Evolutionary conservation across 2,329 filamentous ascomycete genomes (phyloP).

Genomic region (Cercospora beticola): DNA sequence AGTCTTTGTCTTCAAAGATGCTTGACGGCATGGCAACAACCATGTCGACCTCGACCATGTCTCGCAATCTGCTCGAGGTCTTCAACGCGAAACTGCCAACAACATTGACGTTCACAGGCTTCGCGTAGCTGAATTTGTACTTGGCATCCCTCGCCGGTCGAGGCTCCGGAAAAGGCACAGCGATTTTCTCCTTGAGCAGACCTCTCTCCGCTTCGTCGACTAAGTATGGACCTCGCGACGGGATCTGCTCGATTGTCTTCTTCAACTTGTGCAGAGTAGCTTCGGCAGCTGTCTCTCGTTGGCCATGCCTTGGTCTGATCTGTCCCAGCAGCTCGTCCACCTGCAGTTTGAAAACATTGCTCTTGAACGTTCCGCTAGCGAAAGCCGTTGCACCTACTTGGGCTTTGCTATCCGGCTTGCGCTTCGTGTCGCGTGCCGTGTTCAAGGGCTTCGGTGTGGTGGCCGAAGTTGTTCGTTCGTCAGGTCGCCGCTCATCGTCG

Average conservation of each 20-base stretch:
- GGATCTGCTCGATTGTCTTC: constrained; percentile 56
- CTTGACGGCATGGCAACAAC: constrained; percentile 77
- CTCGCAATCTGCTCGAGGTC: constrained; percentile 63
- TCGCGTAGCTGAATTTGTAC: constrained; percentile 77
- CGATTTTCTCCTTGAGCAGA: constrained; percentile 65
- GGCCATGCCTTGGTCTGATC: constrained; percentile 59
- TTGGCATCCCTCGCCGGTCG: constrained; percentile 71
- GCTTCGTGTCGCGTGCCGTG: constrained; percentile 2
- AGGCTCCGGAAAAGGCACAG: constrained; percentile 83
- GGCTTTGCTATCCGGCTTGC: constrained; percentile 14
- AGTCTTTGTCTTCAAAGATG: constrained; percentile 92
- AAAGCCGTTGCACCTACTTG: constrained; percentile 41
- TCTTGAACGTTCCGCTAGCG: constrained; percentile 60
- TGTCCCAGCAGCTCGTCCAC: constrained; percentile 62
- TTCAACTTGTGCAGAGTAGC: constrained; percentile 57
- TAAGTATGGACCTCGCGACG: constrained; percentile 50
- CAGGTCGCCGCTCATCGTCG: constrained; percentile 2
- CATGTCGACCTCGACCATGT: constrained; percentile 68
- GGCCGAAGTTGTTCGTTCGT: constrained; percentile 11
- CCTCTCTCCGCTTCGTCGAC: constrained; percentile 68
- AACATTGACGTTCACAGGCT: constrained; percentile 77
- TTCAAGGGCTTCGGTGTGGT: constrained; percentile 9
- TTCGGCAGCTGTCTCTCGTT: constrained; percentile 55
- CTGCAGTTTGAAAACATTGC: constrained; percentile 66
- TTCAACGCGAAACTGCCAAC: constrained; percentile 82